Percentiles rank a stretch among this genome's conserved stretches.
Evolutionary conservation across 768 basidiomycete genomes (phyloP).

Genomic region (Gyrodon lividus): DNA sequence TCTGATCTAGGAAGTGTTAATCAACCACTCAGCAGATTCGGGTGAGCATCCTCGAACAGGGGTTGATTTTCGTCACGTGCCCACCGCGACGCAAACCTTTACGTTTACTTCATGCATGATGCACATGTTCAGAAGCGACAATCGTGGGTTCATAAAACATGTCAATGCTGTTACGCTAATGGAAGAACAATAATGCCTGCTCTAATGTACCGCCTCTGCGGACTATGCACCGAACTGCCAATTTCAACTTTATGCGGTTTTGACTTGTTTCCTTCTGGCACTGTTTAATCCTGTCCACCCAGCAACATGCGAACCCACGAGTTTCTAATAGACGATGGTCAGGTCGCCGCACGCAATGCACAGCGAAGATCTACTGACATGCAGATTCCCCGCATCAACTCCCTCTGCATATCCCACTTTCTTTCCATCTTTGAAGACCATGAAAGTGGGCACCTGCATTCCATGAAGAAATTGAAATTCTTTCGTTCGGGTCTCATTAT

Average conservation of each 20-base stretch:
- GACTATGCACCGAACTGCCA: not conserved
- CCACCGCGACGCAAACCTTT: not conserved
- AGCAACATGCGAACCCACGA: constrained; percentile 19
- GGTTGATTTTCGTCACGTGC: constrained; percentile 5
- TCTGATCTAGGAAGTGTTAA: no score
- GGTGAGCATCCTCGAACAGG: not conserved
- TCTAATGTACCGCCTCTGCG: no score
- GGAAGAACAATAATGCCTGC: no score
- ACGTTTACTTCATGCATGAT: not conserved
- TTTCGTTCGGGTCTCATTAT: not conserved
- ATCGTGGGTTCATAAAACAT: constrained; percentile 1
- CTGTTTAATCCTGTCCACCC: not conserved
- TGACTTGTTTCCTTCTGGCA: not conserved
- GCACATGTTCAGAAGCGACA: no score
- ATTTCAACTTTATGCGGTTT: not conserved
- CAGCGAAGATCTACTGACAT: constrained; percentile 20
- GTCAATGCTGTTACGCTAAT: no score
- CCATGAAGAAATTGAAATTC: not conserved
- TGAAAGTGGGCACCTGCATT: constrained; percentile 24
- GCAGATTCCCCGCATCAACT: constrained; percentile 25
- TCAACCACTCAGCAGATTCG: no score
- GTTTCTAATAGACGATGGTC: constrained; percentile 11
- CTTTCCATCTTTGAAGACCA: constrained; percentile 33
- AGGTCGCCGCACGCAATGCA: not conserved
- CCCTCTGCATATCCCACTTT: constrained; percentile 25